Conservation (phyloP, 2,329 filamentous ascomycete genomes). For the Daldinia sp. region DNA sequence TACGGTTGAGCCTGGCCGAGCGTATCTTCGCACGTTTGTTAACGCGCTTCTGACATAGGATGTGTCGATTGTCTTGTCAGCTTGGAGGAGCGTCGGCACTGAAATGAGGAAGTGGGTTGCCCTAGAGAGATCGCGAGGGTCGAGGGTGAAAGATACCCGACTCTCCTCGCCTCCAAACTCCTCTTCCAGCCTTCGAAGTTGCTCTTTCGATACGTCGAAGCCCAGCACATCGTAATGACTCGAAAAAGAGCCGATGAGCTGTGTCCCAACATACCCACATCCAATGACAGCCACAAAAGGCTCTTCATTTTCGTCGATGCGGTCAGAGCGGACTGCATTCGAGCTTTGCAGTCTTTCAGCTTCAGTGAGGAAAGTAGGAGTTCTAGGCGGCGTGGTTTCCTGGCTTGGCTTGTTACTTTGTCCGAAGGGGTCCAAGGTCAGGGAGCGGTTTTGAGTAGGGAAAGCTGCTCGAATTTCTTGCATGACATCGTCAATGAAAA, state of each 20-base stretch:
- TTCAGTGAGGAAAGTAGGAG: constrained; percentile 29
- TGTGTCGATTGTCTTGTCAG: constrained; percentile 61
- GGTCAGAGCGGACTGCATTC: constrained; percentile 11
- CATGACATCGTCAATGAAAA: constrained; percentile 16
- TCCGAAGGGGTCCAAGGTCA: constrained; percentile 10
- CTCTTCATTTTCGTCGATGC: constrained; percentile 42
- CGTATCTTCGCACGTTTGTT: constrained; percentile 50
- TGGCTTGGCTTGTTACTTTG: constrained; percentile 26
- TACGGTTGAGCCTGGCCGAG: constrained; percentile 59
- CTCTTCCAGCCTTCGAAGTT: constrained; percentile 53
- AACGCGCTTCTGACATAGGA: constrained; percentile 61
- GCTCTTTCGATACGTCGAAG: constrained; percentile 61
- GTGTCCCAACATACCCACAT: constrained; percentile 65
- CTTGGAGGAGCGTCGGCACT: constrained; percentile 63
- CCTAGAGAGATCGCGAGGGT: constrained; percentile 53
- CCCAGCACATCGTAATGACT: constrained; percentile 58
- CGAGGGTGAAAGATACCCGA: constrained; percentile 55
- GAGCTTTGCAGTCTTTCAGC: constrained; percentile 14
- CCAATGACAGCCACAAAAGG: constrained; percentile 63
- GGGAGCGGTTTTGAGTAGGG: constrained; percentile 12
- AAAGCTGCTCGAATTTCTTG: constrained; percentile 22
- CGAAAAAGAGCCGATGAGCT: constrained; percentile 61
- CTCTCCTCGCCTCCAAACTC: constrained; percentile 46
- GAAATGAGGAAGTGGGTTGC: constrained; percentile 67
- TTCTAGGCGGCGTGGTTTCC: constrained; percentile 32